Evolutionary conservation across 2,329 filamentous ascomycete species (phyloP), one percentile per base, ranked within the genome.

Genomic region (Penicillium sp.): DNA sequence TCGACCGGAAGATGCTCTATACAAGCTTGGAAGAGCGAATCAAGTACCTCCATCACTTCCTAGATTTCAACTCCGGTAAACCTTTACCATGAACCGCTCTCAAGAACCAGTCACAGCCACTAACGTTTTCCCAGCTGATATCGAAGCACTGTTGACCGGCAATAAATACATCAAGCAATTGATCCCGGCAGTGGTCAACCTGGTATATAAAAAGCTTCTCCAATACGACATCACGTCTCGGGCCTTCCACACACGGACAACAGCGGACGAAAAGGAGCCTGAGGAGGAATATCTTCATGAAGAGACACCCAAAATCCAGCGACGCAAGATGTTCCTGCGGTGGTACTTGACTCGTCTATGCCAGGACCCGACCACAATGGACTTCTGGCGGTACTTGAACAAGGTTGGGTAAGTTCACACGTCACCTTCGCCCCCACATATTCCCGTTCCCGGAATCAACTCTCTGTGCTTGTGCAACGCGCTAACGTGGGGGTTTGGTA

Each of bases 301-400:
- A 68, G 81, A 88, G 60, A 88, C 86, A 61, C 88, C 88, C 1
- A 87, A 90, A 71, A 91, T 93, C 61, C 73, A 87, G 63, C 84
- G 91, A 68, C 82, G 89, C 60, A 92, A 92, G 78, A 87, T 89
- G 79, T 92, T 92, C 68, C 72, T 83, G 50, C 78, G 88, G n/a
- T 89, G 88, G 51, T 93, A 92, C 63, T 78, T 93, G 32, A 85
- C 82, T 57, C 89, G 87, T 71, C 76, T 93, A 37, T 91, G 89
- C 72, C 87, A 85, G 5, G 89, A 92, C 66, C 88, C 88, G 0
- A 86, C 84, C 49, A 85, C 84, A 61, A 85, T 89, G 81, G 86
- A 90, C 59, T 91, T 91, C 71, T 93, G 89, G 89, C 84, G 89
- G 66, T 93, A 93, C 69, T 77, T 93, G 43, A 88, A 92, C 76